A percentile compares a stretch with the other conserved stretches of the same genome.
phyloP scores from a whole-genome alignment of 2,329 filamentous ascomycete genomes.

The Paecilomyces sp. region DNA sequence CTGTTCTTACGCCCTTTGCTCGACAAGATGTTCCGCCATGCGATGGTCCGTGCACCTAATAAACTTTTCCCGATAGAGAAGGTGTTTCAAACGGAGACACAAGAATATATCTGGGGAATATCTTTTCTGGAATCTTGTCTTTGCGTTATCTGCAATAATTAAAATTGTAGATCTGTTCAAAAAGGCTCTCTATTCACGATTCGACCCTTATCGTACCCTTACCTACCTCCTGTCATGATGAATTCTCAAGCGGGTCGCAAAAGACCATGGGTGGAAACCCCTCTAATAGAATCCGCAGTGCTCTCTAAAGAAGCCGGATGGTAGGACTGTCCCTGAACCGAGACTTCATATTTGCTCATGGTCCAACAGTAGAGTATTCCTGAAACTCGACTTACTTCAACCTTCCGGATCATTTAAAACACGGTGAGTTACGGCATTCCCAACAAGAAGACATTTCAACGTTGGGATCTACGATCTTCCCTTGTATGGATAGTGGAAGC shows the following conservation, averaged over 20 bases:
- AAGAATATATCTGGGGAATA: too few species aligned
- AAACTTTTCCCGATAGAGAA: neutral
- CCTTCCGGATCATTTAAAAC: conserved; percentile 80
- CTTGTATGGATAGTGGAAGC: neutral
- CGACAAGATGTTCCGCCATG: too few species aligned
- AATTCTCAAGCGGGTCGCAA: conserved; percentile 2
- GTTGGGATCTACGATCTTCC: neutral
- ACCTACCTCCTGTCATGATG: neutral
- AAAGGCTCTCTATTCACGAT: neutral
- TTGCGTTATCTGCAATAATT: too few species aligned
- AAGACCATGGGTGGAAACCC: conserved; percentile 34
- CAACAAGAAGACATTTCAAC: neutral
- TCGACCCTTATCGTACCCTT: neutral
- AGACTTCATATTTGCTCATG: neutral
- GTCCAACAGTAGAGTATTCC: conserved; percentile 57
- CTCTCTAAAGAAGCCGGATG: conserved; percentile 33
- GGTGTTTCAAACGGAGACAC: neutral
- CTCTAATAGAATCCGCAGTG: conserved; percentile 27
- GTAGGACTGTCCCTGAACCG: conserved; percentile 11
- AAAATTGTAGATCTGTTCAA: neutral
- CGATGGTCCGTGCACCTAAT: neutral
- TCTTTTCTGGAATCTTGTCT: too few species aligned
- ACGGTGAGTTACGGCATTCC: conserved; percentile 28
- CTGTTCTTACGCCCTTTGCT: too few species aligned
- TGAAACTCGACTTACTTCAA: conserved; percentile 76